Base-by-base conservation (phyloP, 2,329 filamentous ascomycete genomes). In the Blastomyces silverae region DNA sequence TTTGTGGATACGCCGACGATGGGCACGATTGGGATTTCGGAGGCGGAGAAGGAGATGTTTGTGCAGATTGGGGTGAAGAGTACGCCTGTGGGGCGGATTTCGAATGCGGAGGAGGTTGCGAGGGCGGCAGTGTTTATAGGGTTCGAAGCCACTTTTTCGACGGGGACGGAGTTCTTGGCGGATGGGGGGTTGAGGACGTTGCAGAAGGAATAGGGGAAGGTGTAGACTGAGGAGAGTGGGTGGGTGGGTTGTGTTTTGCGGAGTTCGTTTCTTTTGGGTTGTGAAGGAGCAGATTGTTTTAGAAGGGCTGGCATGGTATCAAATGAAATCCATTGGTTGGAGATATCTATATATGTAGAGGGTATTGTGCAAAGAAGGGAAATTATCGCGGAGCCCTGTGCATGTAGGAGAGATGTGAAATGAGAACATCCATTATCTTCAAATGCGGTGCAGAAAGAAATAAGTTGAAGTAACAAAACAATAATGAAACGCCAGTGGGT, bases 141-240 rank as follows among this genome's bases (percentile, higher is more conserved):
- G 3, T 63, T 68, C 57, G 67, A 68, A 25, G 67, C 67, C 6
- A 68, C 67, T n/a, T 68, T 64, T 62, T 65, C 65, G 15, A 68
- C 64, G 1, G 67, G 67, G 15, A 56, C 46, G 15, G 67, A 68
- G 60, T 50, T 67, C 52, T 46, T 68, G 67, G 50, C 64, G 7
- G 65, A 67, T 56, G 64, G 64, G 28, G 67, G 65, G 15, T 63
- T 62, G 28, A 62, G 67, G 42, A 42, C 61, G 58, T 48, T 66
- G 58, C 37, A 39, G 8, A 62, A 55, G 61, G 52, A 13, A 39
- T 34, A 37, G n/a, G 50, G 61, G 37, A 52, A 57, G n/a, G n/a
- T 44, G 39, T 17, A 20, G 44, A n/a, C 5, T 46, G 44, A 20
- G 6, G 6, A 46, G 13, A 15, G 31, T 5, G 1, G 42, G 31